phyloP scores from a whole-genome alignment of 495 filamentous ascomycete species.

The Podospora comata region DNA sequence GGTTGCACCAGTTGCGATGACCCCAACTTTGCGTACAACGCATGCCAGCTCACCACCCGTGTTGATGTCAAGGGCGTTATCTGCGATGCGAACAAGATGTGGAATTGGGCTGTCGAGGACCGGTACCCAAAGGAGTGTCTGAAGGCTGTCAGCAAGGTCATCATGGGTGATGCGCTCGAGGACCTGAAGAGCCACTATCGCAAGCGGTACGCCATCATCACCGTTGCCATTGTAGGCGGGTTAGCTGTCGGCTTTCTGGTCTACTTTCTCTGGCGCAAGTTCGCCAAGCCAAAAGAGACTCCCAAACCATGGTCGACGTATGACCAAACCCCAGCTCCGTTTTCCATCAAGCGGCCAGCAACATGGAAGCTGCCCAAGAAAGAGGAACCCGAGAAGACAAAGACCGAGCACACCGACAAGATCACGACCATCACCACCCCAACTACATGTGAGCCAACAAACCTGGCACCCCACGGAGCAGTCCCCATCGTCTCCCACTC shows the following conservation, averaged over 20 bases:
- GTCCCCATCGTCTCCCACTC: not conserved
- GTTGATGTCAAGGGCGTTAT: constrained; percentile 13
- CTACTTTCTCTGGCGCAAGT: constrained; percentile 18
- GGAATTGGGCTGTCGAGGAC: constrained; percentile 29
- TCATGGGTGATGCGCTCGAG: constrained; percentile 23
- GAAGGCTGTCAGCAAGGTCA: constrained; percentile 14
- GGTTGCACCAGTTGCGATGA: constrained; percentile 31
- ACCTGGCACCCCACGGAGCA: not conserved
- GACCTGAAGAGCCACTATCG: constrained; percentile 20
- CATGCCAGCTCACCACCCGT: constrained; percentile 25
- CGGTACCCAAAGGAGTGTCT: constrained; percentile 30
- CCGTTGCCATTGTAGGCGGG: constrained; percentile 24
- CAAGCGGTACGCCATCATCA: constrained; percentile 19
- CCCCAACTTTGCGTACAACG: constrained; percentile 24
- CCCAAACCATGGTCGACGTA: not conserved
- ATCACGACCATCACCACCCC: not conserved
- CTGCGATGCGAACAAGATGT: constrained; percentile 31
- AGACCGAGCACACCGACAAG: too few relatives aligned
- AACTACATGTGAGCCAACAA: not conserved
- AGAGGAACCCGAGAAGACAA: not conserved
- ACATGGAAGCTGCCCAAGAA: constrained; percentile 6
- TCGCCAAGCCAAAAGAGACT: constrained; percentile 10
- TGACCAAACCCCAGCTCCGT: not conserved
- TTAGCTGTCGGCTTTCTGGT: constrained; percentile 13
- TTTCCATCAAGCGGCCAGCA: constrained; percentile 1